Evolutionary conservation across 768 basidiomycete genomes (phyloP), one percentile per base, ranked within the genome.

Genomic region (Polyporus arcularius): DNA sequence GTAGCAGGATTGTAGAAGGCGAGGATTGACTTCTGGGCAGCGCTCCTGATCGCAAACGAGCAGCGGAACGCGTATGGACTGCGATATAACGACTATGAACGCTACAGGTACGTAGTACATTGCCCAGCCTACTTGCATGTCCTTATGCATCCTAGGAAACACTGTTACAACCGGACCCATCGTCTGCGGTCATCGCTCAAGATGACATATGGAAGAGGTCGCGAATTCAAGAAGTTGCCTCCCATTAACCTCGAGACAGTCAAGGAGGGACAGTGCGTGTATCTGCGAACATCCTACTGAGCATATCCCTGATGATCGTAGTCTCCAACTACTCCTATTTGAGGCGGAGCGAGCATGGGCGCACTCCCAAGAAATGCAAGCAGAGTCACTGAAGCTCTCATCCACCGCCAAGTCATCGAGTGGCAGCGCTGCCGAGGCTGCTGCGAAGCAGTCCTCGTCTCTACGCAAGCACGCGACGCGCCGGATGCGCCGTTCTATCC

Each of bases 341-440:
- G 94, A 97, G 71, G 85, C 94, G 9, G 96, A 98, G 72, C 86
- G 96, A 46, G 92, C 94, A 32, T 94, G 94, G 87, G 87, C 92
- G 1, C 86, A 94, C 73, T 87, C 94, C 4, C 92, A 96, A 72
- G 91, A 92, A 55, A 84, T 96, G 46, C 72, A 78, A 21, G 70
- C 80, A 2, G 76, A 81, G 49, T 77, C 87, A 18, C 70, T 80
- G n/a, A 73, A 80, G 53, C 81, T 83, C 53, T 76, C 78, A 18
- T 84, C 85, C 68, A 67, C 28, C 41, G 63, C 58, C 21, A 64
- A 60, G 43, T 39, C 55, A 1, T 40, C 57, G n/a, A 67, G 68
- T 16, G 61, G 39, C 3, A 58, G 54, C 72, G 58, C 63, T 3
- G 58, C 41, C 4, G 52, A 60, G 12, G 58, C 49, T 4, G 57